Conservation (phyloP, 108 stramenopile genomes). For the Pseudonitzschia pungens region DNA sequence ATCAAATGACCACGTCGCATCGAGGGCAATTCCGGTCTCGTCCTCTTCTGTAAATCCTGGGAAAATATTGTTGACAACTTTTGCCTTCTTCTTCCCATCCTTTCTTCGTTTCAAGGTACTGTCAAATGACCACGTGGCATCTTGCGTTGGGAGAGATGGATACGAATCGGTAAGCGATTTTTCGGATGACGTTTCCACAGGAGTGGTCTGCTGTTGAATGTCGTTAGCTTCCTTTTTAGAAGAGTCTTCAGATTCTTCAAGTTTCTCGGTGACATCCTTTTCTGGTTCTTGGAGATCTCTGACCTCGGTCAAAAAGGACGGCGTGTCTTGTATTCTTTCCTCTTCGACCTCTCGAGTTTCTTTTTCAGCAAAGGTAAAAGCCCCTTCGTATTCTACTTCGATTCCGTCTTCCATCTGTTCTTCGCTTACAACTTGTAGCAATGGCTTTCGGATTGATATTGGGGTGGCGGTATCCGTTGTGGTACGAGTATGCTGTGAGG, state of each 20-base stretch:
- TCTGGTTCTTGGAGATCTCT: too few relatives aligned
- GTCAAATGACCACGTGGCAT: constrained; percentile 18
- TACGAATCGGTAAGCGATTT: not conserved
- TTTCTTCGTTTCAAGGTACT: constrained; percentile 5
- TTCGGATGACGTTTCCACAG: not conserved
- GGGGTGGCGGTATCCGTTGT: not conserved
- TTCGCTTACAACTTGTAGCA: not conserved
- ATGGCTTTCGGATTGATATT: not conserved
- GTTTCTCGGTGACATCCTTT: too few relatives aligned
- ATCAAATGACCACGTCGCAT: not conserved
- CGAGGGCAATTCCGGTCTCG: not conserved
- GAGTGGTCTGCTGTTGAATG: not conserved
- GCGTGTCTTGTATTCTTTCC: too few relatives aligned
- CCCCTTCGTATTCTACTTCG: constrained; percentile 2
- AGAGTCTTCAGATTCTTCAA: too few relatives aligned
- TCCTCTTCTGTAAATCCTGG: constrained; percentile 14
- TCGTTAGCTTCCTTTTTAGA: not conserved
- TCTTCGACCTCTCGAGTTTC: too few relatives aligned
- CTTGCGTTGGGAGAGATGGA: not conserved
- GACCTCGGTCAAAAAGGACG: too few relatives aligned
- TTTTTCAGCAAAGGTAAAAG: not conserved
- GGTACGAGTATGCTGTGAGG: not conserved
- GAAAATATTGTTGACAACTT: not conserved
- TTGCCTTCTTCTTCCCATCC: not conserved
- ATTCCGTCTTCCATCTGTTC: not conserved